Base-by-base conservation (phyloP, 768 basidiomycete genomes). In the Naganishia kalamii region DNA sequence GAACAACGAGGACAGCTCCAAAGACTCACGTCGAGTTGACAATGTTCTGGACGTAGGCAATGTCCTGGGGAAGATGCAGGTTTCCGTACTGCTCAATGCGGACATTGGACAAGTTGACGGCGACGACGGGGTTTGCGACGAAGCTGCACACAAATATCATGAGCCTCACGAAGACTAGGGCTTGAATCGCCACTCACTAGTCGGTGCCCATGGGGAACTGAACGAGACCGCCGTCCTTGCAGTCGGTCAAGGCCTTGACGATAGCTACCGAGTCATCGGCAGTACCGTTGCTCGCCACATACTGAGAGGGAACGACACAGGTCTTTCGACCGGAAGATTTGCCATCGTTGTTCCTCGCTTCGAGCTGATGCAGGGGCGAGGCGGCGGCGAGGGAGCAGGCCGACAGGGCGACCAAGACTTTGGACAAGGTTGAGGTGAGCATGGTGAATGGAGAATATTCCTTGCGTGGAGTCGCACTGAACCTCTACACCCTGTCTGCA, bases 111-210 rank as follows among this genome's bases (percentile, higher is more conserved):
- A 41, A 23, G 17, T 15, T 48, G 46, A 13, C 50, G 4, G 35
- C 32, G 29, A 60, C 60, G 35, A 49, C 44, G 30, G 41, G 43
- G 43, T 46, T 41, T 5, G 12, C 40, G 75, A 78, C n/a, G 43
- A 80, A 80, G 60, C 77, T 79, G 3, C 23, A 40, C 19, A 2
- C n/a, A 46, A 11, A 19, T 17, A 30, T 35, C 27, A 44, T 44
- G 11, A 10, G 30, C 11, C 60, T 11, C 33, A n/a, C 2, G 23
- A 4, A 3, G 19, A 4, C n/a, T 21, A 19, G 3, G 3, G 1
- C 6, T n/a, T 2, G 19, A 33, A 13, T 29, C 35, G 8, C 7
- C 23, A 23, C 72, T 69, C 40, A 73, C 72, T 73, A 73, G 40
- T 73, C 65, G 0, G 67, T 67, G 17, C 72, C 72, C 43, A 59